Evolutionary conservation across 768 basidiomycete genomes (phyloP), one percentile per base, ranked within the genome.

Genomic region (Termitomyces sp.): DNA sequence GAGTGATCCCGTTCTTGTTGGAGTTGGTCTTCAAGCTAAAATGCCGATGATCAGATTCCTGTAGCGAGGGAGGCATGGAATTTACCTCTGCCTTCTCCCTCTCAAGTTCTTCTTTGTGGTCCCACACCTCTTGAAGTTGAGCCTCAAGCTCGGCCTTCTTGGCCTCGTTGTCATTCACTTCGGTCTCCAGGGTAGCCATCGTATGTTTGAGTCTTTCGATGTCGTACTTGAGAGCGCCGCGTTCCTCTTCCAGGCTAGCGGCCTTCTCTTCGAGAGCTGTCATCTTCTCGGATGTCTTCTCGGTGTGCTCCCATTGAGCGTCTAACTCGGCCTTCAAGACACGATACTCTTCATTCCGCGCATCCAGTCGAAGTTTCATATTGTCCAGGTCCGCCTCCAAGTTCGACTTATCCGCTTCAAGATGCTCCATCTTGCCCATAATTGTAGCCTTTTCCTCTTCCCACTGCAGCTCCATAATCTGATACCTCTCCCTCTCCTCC

Each of bases 261-360:
- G 72, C 73, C 59, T 77, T 76, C 57, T 69, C 74, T 68, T 72
- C 71, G 39, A 84, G 69, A 35, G 69, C 70, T 38, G 76, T 69
- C 9, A 83, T 74, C 65, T 74, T 76, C 64, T 86, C 85, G n/a
- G 76, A 73, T 15, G 76, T 72, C 61, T 76, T 75, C 73, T 90
- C 88, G 8, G 88, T 85, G 59, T 84, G 76, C 38, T 78, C 75
- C 89, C 89, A 91, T 72, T 91, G 89, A 11, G 85, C 83, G 66
- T 91, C 86, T 36, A 91, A 70, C 72, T 92, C 89, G 0, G 71
- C 69, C 69, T 87, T 86, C 64, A 90, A 72, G 24, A 83, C 74
- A 7, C 59, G 70, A 48, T 76, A 75, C 62, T 84, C 81, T 32
- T 81, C 78, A 15, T 83, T 78, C 50, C 78, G 74, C 8, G 73